phyloP scores from a whole-genome alignment of 164 flowering plant species.

The Taxillus chinensis region DNA sequence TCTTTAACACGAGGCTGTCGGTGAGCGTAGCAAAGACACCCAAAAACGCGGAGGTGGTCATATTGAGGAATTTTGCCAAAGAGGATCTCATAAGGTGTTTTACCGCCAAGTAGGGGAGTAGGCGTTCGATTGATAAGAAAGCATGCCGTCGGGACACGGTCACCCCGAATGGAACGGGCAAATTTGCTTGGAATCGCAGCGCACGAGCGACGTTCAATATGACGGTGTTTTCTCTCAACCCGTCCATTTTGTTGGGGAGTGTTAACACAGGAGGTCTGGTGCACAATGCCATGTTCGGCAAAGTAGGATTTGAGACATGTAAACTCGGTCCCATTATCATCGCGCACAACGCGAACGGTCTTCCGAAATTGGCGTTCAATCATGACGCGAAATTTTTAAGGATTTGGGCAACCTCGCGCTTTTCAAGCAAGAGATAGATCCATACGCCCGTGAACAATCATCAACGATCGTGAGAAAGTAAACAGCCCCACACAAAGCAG shows the following conservation, averaged over 20 bases:
- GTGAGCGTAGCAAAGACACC: conserved; percentile 8
- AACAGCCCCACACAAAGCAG: neutral
- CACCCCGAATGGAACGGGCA: conserved; percentile 1
- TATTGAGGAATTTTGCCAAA: neutral
- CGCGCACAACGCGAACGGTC: neutral
- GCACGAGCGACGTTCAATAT: neutral
- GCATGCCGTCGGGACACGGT: conserved; percentile 2
- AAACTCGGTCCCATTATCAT: conserved; percentile 7
- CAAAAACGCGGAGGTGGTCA: conserved; percentile 4
- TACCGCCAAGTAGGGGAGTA: conserved; percentile 3
- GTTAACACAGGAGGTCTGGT: neutral
- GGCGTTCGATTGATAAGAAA: conserved; percentile 6
- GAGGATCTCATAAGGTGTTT: conserved; percentile 5
- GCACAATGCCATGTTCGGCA: neutral
- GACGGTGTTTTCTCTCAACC: neutral
- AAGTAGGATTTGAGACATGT: neutral
- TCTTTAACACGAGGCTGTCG: conserved; percentile 1
- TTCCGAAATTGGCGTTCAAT: neutral
- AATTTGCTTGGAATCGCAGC: neutral
- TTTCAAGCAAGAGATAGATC: conserved; percentile 4
- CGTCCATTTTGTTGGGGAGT: neutral
- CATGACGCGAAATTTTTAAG: neutral
- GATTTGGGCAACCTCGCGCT: neutral
- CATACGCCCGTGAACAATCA: conserved; percentile 3
- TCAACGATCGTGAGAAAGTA: conserved; percentile 8